Evolutionary conservation across 2,329 filamentous ascomycete species (phyloP).

Genomic region (Pseudocercospora pini-densiflorae): DNA sequence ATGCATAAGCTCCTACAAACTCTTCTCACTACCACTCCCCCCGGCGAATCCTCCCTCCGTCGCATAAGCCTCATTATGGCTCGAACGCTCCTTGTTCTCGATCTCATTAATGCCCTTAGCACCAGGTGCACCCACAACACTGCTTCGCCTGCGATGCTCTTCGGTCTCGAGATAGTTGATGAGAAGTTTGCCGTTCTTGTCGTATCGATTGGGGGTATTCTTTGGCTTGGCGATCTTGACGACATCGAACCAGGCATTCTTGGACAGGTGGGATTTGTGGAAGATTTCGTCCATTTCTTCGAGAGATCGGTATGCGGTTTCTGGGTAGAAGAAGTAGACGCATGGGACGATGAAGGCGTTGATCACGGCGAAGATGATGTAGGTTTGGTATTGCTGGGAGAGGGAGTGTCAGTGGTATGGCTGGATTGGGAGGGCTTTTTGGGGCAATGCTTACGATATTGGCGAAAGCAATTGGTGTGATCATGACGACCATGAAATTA

Average conservation of each 20-base stretch:
- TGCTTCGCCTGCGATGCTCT: conserved; percentile 25
- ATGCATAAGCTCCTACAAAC: conserved; percentile 7
- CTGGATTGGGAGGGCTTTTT: too few relatives aligned
- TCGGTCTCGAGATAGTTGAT: conserved; percentile 52
- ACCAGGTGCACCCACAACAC: conserved; percentile 10
- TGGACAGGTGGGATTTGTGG: conserved; percentile 54
- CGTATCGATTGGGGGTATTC: conserved; percentile 59
- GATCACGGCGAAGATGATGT: conserved; percentile 64
- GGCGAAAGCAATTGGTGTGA: conserved; percentile 63
- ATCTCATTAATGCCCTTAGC: conserved; percentile 12
- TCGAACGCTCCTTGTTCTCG: conserved; percentile 25
- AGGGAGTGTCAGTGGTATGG: too few relatives aligned
- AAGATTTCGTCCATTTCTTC: conserved; percentile 72
- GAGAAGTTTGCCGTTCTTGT: conserved; percentile 61
- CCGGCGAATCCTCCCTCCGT: conserved; percentile 15
- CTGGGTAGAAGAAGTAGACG: conserved; percentile 50
- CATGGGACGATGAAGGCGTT: conserved; percentile 63
- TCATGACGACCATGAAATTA: conserved; percentile 53
- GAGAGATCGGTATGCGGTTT: conserved; percentile 66
- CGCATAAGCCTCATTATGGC: conserved; percentile 21
- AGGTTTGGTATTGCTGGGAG: conserved; percentile 10
- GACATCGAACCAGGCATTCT: conserved; percentile 47
- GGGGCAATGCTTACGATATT: conserved; percentile 52
- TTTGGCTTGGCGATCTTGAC: conserved; percentile 56
- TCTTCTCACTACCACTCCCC: conserved; percentile 26